phyloP scores from a whole-genome alignment of 2,329 filamentous ascomycete genomes.

The Beauveria bassiana region DNA sequence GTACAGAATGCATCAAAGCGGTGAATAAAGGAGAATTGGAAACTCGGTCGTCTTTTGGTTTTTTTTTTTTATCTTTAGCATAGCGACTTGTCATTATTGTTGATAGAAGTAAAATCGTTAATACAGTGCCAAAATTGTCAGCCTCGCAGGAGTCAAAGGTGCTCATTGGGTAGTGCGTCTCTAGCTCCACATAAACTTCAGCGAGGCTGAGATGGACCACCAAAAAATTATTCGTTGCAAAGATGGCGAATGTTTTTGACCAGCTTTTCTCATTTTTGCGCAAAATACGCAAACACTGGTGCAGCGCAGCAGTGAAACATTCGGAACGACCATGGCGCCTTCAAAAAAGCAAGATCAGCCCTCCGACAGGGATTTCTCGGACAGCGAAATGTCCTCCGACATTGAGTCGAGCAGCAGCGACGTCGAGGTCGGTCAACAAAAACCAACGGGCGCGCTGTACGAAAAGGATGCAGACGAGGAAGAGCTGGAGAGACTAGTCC shows the following conservation, averaged over 20 bases:
- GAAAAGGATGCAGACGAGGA: constrained; percentile 78
- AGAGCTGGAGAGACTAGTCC: constrained; percentile 79
- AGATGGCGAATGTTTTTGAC: constrained; percentile 16
- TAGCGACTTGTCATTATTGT: not conserved
- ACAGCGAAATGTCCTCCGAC: constrained; percentile 13
- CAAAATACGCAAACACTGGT: constrained; percentile 12
- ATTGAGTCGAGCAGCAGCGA: constrained; percentile 20
- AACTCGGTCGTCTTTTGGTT: not conserved
- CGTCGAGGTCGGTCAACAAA: constrained; percentile 20
- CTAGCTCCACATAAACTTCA: constrained; percentile 2
- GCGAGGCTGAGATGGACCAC: constrained; percentile 23
- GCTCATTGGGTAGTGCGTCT: not conserved
- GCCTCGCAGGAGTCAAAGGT: not conserved
- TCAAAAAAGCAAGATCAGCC: constrained; percentile 21
- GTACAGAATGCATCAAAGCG: constrained; percentile 21
- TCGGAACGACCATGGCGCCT: constrained; percentile 24
- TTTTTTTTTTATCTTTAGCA: not conserved
- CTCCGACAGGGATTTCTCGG: constrained; percentile 24
- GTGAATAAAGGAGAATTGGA: not conserved
- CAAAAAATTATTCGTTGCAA: constrained; percentile 24
- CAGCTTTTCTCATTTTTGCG: constrained; percentile 3
- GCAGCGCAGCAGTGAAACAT: constrained; percentile 7
- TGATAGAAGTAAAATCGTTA: not conserved
- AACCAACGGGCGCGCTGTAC: constrained; percentile 18
- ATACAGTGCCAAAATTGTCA: not conserved